Conservation (phyloP, 2,329 filamentous ascomycete species). For the Neoscytalidium dimidiatum region DNA sequence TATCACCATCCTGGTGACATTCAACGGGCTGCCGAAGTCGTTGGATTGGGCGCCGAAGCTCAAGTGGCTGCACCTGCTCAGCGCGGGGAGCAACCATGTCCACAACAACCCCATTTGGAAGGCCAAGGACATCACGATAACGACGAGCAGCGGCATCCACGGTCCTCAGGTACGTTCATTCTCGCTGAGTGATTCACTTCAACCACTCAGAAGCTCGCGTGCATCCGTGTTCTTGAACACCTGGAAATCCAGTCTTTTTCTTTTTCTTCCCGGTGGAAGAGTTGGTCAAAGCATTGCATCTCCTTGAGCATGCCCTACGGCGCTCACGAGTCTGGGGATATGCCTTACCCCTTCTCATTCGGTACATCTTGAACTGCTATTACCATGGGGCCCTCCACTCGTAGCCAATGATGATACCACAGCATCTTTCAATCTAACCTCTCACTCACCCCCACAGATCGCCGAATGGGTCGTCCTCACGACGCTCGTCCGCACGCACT, state of each 20-base stretch:
- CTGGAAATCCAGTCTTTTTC: too few species aligned
- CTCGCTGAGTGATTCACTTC: not conserved
- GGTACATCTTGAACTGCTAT: too few species aligned
- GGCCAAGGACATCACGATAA: slow-evolving; percentile 54
- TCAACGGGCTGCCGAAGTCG: slow-evolving; percentile 46
- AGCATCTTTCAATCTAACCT: too few species aligned
- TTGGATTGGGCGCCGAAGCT: slow-evolving; percentile 40
- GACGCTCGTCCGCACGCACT: slow-evolving; percentile 58
- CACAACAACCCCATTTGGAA: slow-evolving; percentile 55
- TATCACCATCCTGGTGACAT: slow-evolving; percentile 51
- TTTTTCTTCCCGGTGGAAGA: too few species aligned
- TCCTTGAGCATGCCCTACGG: too few species aligned
- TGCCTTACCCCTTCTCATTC: too few species aligned
- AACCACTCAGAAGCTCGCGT: not conserved
- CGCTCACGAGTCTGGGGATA: too few species aligned
- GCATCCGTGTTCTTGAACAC: not conserved
- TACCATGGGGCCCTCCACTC: too few species aligned
- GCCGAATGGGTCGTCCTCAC: slow-evolving; percentile 69
- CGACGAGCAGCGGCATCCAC: slow-evolving; percentile 59
- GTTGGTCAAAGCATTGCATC: too few species aligned
- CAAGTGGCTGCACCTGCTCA: slow-evolving; percentile 58
- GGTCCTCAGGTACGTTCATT: slow-evolving; percentile 51
- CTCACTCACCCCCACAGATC: slow-evolving; percentile 40
- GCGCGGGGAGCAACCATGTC: slow-evolving; percentile 60
- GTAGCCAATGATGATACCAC: too few species aligned